Conservation (phyloP, 495 filamentous ascomycete genomes). For the Chaetomium fimeti region DNA sequence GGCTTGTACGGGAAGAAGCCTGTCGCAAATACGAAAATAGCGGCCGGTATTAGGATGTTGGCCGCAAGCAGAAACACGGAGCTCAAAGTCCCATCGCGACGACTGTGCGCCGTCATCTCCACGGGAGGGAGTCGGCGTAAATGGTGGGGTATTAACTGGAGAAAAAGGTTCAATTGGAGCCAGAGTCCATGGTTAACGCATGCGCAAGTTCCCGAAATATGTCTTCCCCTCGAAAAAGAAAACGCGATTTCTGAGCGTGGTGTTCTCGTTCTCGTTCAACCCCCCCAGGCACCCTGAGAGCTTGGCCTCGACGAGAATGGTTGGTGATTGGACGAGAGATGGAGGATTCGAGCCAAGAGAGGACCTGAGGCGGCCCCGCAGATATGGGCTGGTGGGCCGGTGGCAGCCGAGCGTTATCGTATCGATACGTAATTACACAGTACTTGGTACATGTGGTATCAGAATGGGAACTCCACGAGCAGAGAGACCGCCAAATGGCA, state of each 20-base stretch:
- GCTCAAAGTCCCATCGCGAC: constrained; percentile 36
- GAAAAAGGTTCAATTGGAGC: constrained; percentile 12
- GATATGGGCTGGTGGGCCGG: not conserved
- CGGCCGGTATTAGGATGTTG: constrained; percentile 75
- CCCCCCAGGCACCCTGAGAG: not conserved
- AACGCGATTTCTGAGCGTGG: not conserved
- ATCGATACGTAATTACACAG: not conserved
- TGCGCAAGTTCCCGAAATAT: not conserved
- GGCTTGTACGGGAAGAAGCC: constrained; percentile 99
- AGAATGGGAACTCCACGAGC: too few species aligned
- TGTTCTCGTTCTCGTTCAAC: constrained; percentile 3
- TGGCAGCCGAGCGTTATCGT: not conserved
- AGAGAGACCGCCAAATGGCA: too few species aligned
- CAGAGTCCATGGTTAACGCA: constrained; percentile 14
- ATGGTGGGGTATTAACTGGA: not conserved
- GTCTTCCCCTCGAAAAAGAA: not conserved
- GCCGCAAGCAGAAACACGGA: constrained; percentile 54
- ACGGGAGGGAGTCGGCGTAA: not conserved
- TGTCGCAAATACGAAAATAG: constrained; percentile 77
- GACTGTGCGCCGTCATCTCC: constrained; percentile 34
- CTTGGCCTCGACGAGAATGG: not conserved
- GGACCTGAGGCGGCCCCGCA: not conserved
- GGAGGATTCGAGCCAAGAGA: constrained; percentile 9
- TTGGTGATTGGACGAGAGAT: not conserved
- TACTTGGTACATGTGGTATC: too few species aligned